Evolutionary conservation across 176 grass and related monocot genomes (phyloP).

Genomic region (Raddia distichophylla): DNA sequence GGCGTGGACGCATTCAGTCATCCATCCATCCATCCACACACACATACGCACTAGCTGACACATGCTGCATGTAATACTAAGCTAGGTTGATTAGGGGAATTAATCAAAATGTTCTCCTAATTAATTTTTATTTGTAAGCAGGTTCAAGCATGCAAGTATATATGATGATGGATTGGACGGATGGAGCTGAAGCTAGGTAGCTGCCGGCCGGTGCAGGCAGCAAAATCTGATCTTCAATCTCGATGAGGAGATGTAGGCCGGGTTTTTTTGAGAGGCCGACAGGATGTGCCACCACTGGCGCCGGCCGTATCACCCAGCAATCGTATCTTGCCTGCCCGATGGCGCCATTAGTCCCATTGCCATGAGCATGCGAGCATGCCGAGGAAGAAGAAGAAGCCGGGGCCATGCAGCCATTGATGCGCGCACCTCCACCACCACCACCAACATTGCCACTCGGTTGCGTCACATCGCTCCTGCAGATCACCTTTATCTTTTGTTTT

Average conservation of each 20-base stretch:
- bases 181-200: no score
- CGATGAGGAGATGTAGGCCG: no score
- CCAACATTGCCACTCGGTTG: neutral
- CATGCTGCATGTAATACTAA: neutral
- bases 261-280: no score
- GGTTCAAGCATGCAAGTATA: slow-evolving; percentile 2
- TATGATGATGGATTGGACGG: neutral
- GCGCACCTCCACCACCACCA: neutral
- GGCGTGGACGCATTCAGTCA: no score
- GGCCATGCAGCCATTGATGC: neutral
- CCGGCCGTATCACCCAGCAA: neutral
- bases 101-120: no score
- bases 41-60: no score
- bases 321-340: neutral
- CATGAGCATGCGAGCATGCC: neutral
- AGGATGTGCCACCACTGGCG: slow-evolving; percentile 40
- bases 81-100: no score
- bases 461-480: slow-evolving; percentile 30
- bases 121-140: no score
- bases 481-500: no score
- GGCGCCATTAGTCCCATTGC: neutral
- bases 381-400: neutral
- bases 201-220: neutral
- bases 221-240: no score
- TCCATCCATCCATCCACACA: neutral